Base-by-base conservation (phyloP, 176 grass and related monocot species). In the Carex cristatella region DNA sequence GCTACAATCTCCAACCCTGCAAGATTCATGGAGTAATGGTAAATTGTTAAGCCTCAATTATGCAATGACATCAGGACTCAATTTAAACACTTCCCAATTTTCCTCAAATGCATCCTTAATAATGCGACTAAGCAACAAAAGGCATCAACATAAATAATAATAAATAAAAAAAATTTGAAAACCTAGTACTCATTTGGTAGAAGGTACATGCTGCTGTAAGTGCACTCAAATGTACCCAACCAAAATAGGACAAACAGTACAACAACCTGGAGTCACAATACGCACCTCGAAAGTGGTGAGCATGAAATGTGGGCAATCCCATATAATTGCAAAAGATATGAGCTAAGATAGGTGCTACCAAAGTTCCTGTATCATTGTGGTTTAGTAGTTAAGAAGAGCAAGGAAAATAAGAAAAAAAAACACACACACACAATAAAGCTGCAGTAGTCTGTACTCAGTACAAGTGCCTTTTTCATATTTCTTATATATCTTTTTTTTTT, bases 281-380 rank as follows among this genome's bases (percentile, higher is more conserved):
- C 65, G 46, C 65, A 98, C 95, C 95, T 93, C 79, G 89, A 65
- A 88, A 90, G 31, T 11, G 85, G 2, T 82, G 67, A 79, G 87
- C 88, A 9, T 28, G 90, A 58, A 92, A 88, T 49, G 85, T 76
- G 81, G 95, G 95, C 69, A 98, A 87, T 9, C 91, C 93, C 95
- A 98, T 94, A 83, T 91, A 78, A 84, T 98, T 98, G 82, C 95
- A 98, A 64, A 98, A 88, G 80, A 98, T 67, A 63, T 98, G 95
- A 70, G 91, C 95, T 69, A 91, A 76, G 87, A 98, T 89, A 23
- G 95, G 91, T 79, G 91, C 85, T 37, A 93, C 13, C 40, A 98
- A 65, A 79, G 91, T 90, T 7, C 93, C 95, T 94, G 83, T 27
- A 88, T 4, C 46, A 69, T 80, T 68, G 33, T 69, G 13, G 31